Evolutionary conservation across 2,329 filamentous ascomycete genomes (phyloP), one percentile per base, ranked within the genome.

Genomic region (Byssothecium circinans): DNA sequence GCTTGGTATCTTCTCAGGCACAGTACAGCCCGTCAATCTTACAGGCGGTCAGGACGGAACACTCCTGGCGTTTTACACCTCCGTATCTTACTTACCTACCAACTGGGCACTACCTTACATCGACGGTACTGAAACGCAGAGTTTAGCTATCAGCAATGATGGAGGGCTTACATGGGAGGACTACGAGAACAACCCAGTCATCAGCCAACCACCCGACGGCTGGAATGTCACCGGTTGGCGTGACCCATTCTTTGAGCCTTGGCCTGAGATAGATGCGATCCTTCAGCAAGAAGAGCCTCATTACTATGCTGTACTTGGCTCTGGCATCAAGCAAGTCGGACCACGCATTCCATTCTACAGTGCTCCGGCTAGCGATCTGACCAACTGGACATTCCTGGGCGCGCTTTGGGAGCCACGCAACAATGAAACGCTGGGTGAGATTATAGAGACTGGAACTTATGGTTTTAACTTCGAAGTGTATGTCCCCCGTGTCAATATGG

Each of bases 1-100:
- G 1, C 67, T 80, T 11, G 78, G 79, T 1, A 75, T 81, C 25
- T 81, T 81, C 59, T 78, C 75, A 4, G 79, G 79, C 3, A 78
- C 76, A 30, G 71, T 73, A 3, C 73, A 76, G 50, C 75, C 79
- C 1, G 74, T 78, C 7, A 79, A 78, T 11, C 60, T 77, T 0
- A 54, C 72, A 3, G 78, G 77, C 25, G 71, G 77, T 47, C 57
- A 69, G 32, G 70, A 78, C 50, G 75, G 75, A 32, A 75, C 75
- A 5, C 68, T 78, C 2, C 65, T 75, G 11, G 57, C 70, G 12
- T 74, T 78, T 48, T 79, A 79, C 61, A 79, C 77, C 2, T 74
- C 73, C 2, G 75, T 77, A 3, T 70, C 69, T 6, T 57, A 72
- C 7, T 64, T 78, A 2, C 76, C 77, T 1, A 77, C 75, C 11